phyloP scores from a whole-genome alignment of 768 basidiomycete species.

The Botryobasidium botryosum region DNA sequence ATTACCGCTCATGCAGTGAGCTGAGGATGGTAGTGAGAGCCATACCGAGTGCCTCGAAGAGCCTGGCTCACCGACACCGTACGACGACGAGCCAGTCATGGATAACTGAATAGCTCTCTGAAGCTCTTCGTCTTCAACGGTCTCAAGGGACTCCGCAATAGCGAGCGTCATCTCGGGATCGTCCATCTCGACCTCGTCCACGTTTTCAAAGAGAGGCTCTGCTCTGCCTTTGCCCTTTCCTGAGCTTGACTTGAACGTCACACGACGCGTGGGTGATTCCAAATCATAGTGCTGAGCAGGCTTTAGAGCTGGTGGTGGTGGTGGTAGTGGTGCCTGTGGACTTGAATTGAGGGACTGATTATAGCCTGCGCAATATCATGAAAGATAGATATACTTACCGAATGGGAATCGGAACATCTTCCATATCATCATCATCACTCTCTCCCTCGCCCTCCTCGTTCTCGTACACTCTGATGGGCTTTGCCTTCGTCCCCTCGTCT shows the following conservation, averaged over 20 bases:
- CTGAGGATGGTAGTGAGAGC: too few species aligned
- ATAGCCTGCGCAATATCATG: too few species aligned
- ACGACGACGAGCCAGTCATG: constrained; percentile 1
- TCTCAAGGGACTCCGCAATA: constrained; percentile 5
- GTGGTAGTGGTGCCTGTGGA: background rate
- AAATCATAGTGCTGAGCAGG: background rate
- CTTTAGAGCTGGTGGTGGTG: constrained; percentile 7
- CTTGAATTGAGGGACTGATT: too few species aligned
- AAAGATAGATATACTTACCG: background rate
- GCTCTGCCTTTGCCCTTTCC: too few species aligned
- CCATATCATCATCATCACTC: constrained; percentile 52
- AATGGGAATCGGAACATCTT: constrained; percentile 37
- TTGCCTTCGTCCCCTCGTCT: constrained; percentile 66
- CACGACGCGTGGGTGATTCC: too few species aligned
- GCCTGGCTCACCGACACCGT: too few species aligned
- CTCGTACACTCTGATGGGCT: constrained; percentile 76
- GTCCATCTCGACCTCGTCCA: too few species aligned
- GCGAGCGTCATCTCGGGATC: too few species aligned
- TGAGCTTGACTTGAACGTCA: too few species aligned
- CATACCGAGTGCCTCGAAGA: too few species aligned
- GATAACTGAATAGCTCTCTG: constrained; percentile 3
- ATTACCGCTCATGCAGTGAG: too few species aligned
- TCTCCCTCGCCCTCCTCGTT: constrained; percentile 25
- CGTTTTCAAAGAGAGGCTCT: too few species aligned
- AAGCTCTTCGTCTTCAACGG: constrained; percentile 3